Evolutionary conservation across 306 rosid species (phyloP).

Genomic region (Comarum palustre): DNA sequence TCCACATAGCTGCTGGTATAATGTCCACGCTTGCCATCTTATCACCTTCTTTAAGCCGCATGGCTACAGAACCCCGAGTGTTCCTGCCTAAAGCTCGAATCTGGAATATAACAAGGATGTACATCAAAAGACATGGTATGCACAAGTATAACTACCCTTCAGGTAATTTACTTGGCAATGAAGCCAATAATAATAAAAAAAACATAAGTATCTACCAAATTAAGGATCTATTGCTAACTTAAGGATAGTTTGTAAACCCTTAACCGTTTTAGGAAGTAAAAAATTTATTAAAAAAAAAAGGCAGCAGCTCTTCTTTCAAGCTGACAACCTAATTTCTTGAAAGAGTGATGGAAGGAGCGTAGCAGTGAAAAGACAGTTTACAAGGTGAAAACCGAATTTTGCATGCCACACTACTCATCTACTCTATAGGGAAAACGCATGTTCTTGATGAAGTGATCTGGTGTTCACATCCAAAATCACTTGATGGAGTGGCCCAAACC

Average conservation of each 20-base stretch:
- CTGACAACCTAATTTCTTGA: not conserved
- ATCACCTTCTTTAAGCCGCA: slow-evolving; percentile 81
- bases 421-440: not conserved
- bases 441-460: no score
- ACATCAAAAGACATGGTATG: slow-evolving; percentile 8
- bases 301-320: not conserved
- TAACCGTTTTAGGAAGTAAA: not conserved
- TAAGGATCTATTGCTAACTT: not conserved
- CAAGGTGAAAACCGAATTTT: not conserved
- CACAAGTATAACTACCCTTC: not conserved
- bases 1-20: slow-evolving; percentile 74
- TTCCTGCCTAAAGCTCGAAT: slow-evolving; percentile 80
- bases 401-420: not conserved
- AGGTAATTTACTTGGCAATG: not conserved
- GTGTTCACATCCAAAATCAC: no score
- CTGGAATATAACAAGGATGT: slow-evolving; percentile 42
- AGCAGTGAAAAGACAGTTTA: not conserved
- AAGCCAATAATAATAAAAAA: not conserved
- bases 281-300: no score
- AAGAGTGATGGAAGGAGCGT: not conserved
- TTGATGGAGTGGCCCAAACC: no score
- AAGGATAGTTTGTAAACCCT: not conserved
- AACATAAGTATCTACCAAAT: not conserved
- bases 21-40: slow-evolving; percentile 92
- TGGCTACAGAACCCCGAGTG: slow-evolving; percentile 82